Evolutionary conservation across 176 grass and related monocot species (phyloP).

Genomic region (Saccharum officinarum): DNA sequence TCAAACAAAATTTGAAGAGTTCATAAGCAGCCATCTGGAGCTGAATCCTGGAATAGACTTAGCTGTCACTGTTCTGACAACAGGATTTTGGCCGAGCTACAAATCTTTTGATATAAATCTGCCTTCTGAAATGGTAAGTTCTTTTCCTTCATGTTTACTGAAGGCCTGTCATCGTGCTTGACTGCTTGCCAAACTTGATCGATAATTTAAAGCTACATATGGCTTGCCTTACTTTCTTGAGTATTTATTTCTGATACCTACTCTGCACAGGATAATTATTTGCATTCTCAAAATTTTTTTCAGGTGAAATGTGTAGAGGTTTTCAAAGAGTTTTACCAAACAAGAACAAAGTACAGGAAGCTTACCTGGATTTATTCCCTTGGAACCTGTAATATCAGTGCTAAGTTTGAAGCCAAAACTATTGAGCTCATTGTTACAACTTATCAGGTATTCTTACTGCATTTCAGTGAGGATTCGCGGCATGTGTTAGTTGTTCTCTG

Average conservation of each 20-base stretch:
- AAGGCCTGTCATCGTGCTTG: neutral
- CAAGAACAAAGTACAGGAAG: conserved; percentile 85
- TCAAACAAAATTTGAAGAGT: conserved; percentile 86
- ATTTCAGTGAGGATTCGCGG: neutral
- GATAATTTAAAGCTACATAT: neutral
- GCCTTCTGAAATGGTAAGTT: conserved; percentile 84
- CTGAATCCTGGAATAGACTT: conserved; percentile 81
- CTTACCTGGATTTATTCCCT: conserved; percentile 92
- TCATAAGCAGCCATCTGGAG: conserved; percentile 56
- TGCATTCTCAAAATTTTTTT: neutral
- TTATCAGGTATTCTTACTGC: conserved; percentile 58
- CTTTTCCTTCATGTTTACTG: neutral
- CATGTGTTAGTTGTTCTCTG: conserved; percentile 13
- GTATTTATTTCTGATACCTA: conserved; percentile 7
- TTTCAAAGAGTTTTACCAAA: conserved; percentile 90
- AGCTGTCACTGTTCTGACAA: conserved; percentile 79
- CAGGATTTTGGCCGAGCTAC: conserved; percentile 96
- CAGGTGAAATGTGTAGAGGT: conserved; percentile 94
- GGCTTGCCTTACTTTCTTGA: conserved; percentile 6
- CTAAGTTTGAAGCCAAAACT: conserved; percentile 66
- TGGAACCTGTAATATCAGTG: conserved; percentile 67
- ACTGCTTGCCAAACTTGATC: conserved; percentile 4
- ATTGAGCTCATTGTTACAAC: conserved; percentile 83
- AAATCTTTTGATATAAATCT: conserved; percentile 94
- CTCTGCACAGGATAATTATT: neutral